Evolutionary conservation across 2,329 filamentous ascomycete species (phyloP), one percentile per base, ranked within the genome.

Genomic region (Penicillium fuscoglaucum): DNA sequence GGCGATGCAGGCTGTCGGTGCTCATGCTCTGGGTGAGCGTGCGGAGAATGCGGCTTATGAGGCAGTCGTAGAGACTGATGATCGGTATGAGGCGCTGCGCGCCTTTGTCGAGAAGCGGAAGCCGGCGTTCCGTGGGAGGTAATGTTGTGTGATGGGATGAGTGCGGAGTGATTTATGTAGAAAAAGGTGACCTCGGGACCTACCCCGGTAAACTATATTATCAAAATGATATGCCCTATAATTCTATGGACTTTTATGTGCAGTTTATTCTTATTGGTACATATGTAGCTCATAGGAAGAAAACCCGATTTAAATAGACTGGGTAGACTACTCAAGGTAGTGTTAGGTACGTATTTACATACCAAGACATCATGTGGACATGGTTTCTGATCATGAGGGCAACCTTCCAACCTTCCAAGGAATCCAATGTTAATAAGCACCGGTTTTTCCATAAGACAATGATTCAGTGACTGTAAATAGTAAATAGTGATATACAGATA

Each of bases 11-110:
- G 93, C 93, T 1, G 89, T 98, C 2, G 82, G 84, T 53, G 86
- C 83, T 74, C 91, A 73, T 78, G 83, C 79, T 62, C 70, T 77
- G 64, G 84, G 83, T 5, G 90, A 95, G 77, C 84, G 85, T 70
- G 84, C 88, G n/a, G 95, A 97, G 80, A 93, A 92, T 74, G 82
- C 84, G 66, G 92, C 93, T 78, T 98, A 98, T 74, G 85, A 91
- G 70, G 81, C 87, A 28, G 91, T 98, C 4, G 83, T 97, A 17
- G 84, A 82, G 61, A 96, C 91, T 0, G 88, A 93, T 72, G 95
- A 99, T 79, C 83, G 93, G 59, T 81, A 91, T 68, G 95, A 98
- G 82, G 95, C 95, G 37, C 80, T 99, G 62, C 84, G 79, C 74
- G 95, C 95, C 0, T 99, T 99, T 78, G 82, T 79, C 53, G 88